Conservation (phyloP, 2,329 filamentous ascomycete species). For the Cladosporium sp. region DNA sequence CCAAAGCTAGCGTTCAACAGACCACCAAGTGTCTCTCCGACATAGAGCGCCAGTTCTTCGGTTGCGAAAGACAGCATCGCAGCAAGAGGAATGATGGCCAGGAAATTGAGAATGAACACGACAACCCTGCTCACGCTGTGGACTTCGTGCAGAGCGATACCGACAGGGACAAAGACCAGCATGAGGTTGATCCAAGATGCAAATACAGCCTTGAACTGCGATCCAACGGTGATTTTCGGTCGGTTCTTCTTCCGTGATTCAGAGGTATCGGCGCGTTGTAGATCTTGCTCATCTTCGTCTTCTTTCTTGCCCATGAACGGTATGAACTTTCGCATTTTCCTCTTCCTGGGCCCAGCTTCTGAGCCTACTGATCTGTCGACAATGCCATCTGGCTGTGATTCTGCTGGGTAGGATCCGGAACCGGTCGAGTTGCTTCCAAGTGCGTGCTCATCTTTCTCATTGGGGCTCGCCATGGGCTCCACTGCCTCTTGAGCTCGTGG, state of each 20-base stretch:
- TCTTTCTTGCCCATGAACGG: slow-evolving; percentile 20
- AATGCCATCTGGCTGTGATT: slow-evolving; percentile 13
- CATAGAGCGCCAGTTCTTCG: slow-evolving; percentile 76
- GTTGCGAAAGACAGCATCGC: slow-evolving; percentile 84
- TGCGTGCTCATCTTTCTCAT: slow-evolving; percentile 14
- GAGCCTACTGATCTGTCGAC: slow-evolving; percentile 10
- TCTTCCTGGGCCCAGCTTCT: slow-evolving; percentile 15
- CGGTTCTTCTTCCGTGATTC: slow-evolving; percentile 25
- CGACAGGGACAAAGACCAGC: slow-evolving; percentile 71
- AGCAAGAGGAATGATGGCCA: slow-evolving; percentile 87
- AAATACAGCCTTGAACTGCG: slow-evolving; percentile 68
- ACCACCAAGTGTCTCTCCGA: slow-evolving; percentile 80
- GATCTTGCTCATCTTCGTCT: slow-evolving; percentile 16
- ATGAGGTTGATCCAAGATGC: slow-evolving; percentile 85
- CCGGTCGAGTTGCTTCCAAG: slow-evolving; percentile 11
- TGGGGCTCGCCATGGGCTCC: slow-evolving; percentile 13
- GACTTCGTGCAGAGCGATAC: slow-evolving; percentile 65
- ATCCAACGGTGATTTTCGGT: slow-evolving; percentile 26
- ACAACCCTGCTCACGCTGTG: slow-evolving; percentile 55
- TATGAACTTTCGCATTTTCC: slow-evolving; percentile 23
- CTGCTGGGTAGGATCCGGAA: not conserved
- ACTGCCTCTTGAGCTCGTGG: not conserved
- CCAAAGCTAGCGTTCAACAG: slow-evolving; percentile 89
- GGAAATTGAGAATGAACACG: slow-evolving; percentile 80
- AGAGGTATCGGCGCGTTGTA: slow-evolving; percentile 15